Percentiles rank a stretch among this genome's conserved stretches.
Evolutionary conservation across 1,284 basidiomycete genomes (phyloP).

Genomic region (Puccinia triticina): DNA sequence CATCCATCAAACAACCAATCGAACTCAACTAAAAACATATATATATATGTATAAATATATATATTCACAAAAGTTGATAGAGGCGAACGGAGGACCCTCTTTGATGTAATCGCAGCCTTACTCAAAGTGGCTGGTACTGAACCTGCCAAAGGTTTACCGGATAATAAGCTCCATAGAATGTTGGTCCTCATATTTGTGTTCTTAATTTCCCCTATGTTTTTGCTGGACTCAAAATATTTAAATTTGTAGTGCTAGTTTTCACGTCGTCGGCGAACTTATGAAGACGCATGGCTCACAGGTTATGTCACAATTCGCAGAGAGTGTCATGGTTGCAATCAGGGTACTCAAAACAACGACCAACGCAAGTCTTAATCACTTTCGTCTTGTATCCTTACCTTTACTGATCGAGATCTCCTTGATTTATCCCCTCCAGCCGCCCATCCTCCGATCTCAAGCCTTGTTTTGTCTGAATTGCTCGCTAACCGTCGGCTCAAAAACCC

Average conservation of each 20-base stretch:
- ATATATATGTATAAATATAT: too few relatives aligned
- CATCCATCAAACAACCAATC: background rate
- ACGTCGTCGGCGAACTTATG: slow-evolving; percentile 41
- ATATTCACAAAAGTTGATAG: slow-evolving; percentile 23
- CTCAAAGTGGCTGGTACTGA: slow-evolving; percentile 45
- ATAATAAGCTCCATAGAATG: slow-evolving; percentile 40
- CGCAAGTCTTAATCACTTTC: background rate
- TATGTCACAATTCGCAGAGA: slow-evolving; percentile 92
- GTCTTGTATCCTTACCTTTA: background rate
- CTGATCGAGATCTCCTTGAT: slow-evolving; percentile 1
- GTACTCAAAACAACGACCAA: slow-evolving; percentile 28
- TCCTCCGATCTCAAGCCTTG: slow-evolving; percentile 81
- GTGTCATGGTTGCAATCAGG: slow-evolving; percentile 60
- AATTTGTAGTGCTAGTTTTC: slow-evolving; percentile 37
- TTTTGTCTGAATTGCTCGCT: slow-evolving; percentile 76
- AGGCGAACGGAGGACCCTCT: slow-evolving; percentile 38
- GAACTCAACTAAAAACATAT: too few relatives aligned
- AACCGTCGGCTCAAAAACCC: slow-evolving; percentile 74
- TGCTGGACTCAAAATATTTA: background rate
- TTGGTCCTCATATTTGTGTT: background rate
- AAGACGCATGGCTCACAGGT: slow-evolving; percentile 65
- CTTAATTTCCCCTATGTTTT: slow-evolving; percentile 7
- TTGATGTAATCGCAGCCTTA: slow-evolving; percentile 35
- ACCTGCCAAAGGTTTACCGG: slow-evolving; percentile 2
- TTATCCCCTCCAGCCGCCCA: slow-evolving; percentile 62